Base-by-base conservation (phyloP, 305 asterid species). In the Caryopteris hybrid region DNA sequence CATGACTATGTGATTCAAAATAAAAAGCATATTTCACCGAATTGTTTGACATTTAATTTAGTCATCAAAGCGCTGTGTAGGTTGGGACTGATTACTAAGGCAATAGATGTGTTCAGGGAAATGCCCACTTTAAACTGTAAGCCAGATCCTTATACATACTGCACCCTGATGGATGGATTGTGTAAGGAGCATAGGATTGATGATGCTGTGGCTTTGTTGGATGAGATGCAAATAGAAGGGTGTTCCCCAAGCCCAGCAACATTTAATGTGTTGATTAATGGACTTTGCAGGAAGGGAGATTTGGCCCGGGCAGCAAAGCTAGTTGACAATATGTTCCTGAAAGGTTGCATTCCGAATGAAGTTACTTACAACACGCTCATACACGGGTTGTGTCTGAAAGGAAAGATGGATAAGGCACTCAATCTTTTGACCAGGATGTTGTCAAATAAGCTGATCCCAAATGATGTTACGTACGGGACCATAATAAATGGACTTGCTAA, bases 81-180 rank as follows among this genome's bases (percentile, higher is more conserved):
- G 73, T 66, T 75, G 75, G 80, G 88, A 16, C 68, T 75, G 56
- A 84, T 85, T 4, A 80, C 81, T 72, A 79, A 79, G 77, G 98
- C 96, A 0, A 58, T 86, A 39, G 87, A 88, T 14, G 73, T 81
- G 55, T 80, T 94, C 27, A 85, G 96, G 74, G 92, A 85, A 57
- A 94, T 94, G 97, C 80, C 84, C 6, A 51, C 48, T 68, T 64
- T 72, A 61, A 72, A 77, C 11, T 87, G 90, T 25, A 79, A 75
- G 33, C 86, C 98, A 0, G 98, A 94, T 84, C 86, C 76, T 0
- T 94, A 83, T 78, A 91, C 98, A 0, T 94, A 89, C 64, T 86
- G 95, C 81, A 94, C 96, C n/a, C 70, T 94, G 86, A 94, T 94
- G 99, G 96, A 94, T 81, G 99, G 99, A 29, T 69, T 94, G 76